These are phyloP conservation scores for Pyrus bretschneideri DNA, from an alignment of 306 rosid genomes.

Conservation along the genomic window DNA sequence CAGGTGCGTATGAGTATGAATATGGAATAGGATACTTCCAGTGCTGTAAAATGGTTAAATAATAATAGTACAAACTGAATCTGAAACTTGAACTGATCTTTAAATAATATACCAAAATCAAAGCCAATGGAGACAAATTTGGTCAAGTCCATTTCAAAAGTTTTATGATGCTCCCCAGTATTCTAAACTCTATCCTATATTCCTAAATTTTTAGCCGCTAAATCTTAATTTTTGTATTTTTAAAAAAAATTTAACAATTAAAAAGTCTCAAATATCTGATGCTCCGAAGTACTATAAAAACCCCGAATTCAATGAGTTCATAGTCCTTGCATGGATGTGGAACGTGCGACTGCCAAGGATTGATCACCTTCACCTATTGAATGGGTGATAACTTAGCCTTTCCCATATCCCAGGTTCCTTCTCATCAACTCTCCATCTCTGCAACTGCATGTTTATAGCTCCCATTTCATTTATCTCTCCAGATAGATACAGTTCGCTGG, in stretches of 20 bases:
- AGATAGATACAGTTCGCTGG: constrained; percentile 36
- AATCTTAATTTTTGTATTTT: too few relatives aligned
- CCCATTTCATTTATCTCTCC: constrained; percentile 48
- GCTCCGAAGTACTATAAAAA: background rate
- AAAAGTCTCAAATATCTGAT: too few relatives aligned
- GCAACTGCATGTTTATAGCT: constrained; percentile 15
- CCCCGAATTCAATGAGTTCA: background rate
- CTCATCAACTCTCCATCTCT: background rate
- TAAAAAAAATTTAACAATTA: too few relatives aligned
- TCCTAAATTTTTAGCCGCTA: too few relatives aligned
- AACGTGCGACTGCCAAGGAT: constrained; percentile 23
- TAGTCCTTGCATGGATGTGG: background rate
- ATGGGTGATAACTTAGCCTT: background rate
- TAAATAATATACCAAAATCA: background rate
- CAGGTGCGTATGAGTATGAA: background rate
- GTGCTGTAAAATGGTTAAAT: background rate
- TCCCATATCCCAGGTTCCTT: constrained; percentile 24
- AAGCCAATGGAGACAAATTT: too few relatives aligned
- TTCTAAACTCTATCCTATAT: too few relatives aligned
- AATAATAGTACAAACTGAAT: background rate
- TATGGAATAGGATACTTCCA: background rate
- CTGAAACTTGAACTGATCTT: background rate
- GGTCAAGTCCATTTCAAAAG: too few relatives aligned
- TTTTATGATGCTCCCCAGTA: too few relatives aligned
- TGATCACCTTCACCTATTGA: constrained; percentile 10